Base-by-base conservation (phyloP, 2,329 filamentous ascomycete species). In the Sporothrix humicola region DNA sequence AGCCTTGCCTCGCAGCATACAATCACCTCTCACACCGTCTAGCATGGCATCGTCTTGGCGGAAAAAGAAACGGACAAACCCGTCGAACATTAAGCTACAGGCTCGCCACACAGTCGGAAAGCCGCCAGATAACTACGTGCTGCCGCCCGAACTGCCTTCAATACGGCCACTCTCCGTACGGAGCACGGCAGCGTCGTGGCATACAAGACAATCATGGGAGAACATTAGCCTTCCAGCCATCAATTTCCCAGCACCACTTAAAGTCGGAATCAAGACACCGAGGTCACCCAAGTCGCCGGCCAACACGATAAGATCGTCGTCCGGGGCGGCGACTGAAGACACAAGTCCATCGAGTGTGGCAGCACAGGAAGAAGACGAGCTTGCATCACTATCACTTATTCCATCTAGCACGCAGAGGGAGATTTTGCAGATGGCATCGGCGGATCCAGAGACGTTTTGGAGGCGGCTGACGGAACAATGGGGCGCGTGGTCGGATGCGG, bases 391-490 rank as follows among this genome's bases (percentile, higher is more conserved):
- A 59, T 80, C 78, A 10, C 78, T 81, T n/a, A 79, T 80, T 65
- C 77, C 84, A 44, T 75, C 78, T 6, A 79, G 79, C 9, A 82
- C 90, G 73, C 86, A 88, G 78, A 83, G 84, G 9, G 87, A 89
- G 76, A 85, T 89, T 66, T 81, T 83, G 48, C 83, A 85, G 69
- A 89, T 90, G 87, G 85, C 86, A 10, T 83, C 82, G 3, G 86
- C 87, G 6, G 85, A 84, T 42, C 81, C 85, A 0, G 84, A 85
- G 81, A 86, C 44, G 84, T 90, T 71, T 61, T 81, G 91, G 4
- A 82, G 85, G 48, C 85, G 88, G 3, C 82, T 92, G 52, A 88
- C 85, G 46, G 85, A 88, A 76, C 82, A 84, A 58, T 86, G 85
- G 82, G 85, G 87, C 72, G 82, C 85, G 2, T 83, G 82, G 52